Conservation (phyloP, 1,139 yeast species). For the Protomyces gravidus region DNA sequence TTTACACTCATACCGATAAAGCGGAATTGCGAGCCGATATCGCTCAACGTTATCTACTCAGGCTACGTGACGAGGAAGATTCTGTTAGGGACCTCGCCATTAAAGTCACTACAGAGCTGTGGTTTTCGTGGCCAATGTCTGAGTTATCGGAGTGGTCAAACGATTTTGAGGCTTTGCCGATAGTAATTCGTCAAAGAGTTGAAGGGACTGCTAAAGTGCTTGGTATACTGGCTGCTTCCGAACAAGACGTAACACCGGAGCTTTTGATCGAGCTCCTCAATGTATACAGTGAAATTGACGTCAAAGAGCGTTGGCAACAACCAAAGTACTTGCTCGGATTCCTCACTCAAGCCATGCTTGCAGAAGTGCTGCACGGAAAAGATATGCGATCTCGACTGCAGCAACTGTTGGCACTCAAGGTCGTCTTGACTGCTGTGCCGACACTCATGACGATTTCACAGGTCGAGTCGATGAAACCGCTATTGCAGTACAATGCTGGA, state of each 20-base stretch:
- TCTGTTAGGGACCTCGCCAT: constrained; percentile 49
- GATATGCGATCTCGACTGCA: constrained; percentile 1
- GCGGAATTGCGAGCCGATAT: constrained; percentile 46
- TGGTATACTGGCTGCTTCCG: constrained; percentile 5
- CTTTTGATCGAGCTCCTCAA: neutral
- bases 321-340: constrained; percentile 3
- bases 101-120: constrained; percentile 45
- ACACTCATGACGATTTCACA: constrained; percentile 11
- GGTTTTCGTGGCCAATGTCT: constrained; percentile 42
- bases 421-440: constrained; percentile 14
- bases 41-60: constrained; percentile 50
- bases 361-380: neutral
- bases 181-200: neutral
- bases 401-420: constrained; percentile 5
- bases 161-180: neutral
- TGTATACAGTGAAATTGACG: neutral
- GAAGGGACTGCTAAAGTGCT: neutral
- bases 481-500: constrained; percentile 4
- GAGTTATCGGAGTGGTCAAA: neutral
- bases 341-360: neutral
- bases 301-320: neutral
- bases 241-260: neutral
- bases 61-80: constrained; percentile 70
- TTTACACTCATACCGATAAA: constrained; percentile 46
- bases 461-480: constrained; percentile 23